Evolutionary conservation across 2,329 filamentous ascomycete species (phyloP), one percentile per base, ranked within the genome.

Genomic region (Aureobasidium leucospermi): DNA sequence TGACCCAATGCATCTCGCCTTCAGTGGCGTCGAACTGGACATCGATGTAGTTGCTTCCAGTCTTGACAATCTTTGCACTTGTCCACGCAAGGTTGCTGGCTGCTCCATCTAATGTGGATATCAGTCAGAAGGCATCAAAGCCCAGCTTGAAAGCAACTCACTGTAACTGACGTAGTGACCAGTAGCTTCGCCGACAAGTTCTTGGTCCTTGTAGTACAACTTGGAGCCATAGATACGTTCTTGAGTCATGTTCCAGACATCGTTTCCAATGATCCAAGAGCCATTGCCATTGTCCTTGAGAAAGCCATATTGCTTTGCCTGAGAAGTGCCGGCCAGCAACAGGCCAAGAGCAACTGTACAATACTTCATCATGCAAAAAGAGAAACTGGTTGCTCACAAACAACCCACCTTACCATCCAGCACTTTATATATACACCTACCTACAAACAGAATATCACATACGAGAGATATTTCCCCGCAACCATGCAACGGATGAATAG

Each of bases 1-100:
- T 77, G 10, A 81, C 75, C 78, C 78, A 81, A 62, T 81, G 79
- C 59, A 81, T 74, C 57, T 80, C 78, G 6, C 76, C 78, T 64
- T 78, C 77, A 1, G 61, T 66, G 0, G 79, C 75, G 2, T 69
- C 74, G 65, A 81, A 81, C 31, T 71, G 70, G 56, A 82, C 70
- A 62, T 81, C 78, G 62, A 80, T 74, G 67, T 74, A 79, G 48
- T 77, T 69, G 15, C 62, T 66, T 2, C 71, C 75, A 9, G 74
- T 66, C 1, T 74, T 71, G 41, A 71, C 70, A 32, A 81, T 74
- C 0, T 68, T 67, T 1, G 78, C 79, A 1, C 74, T 76, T 1
- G 76, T 78, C 75, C 77, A 81, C 34, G 70, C 73, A 6, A 81
- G 67, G 61, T 81, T 73, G 36, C 73, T 75, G 23, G 71, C 73